Conservation (phyloP, 2,329 filamentous ascomycete species). For the Cladophialophora bantiana region DNA sequence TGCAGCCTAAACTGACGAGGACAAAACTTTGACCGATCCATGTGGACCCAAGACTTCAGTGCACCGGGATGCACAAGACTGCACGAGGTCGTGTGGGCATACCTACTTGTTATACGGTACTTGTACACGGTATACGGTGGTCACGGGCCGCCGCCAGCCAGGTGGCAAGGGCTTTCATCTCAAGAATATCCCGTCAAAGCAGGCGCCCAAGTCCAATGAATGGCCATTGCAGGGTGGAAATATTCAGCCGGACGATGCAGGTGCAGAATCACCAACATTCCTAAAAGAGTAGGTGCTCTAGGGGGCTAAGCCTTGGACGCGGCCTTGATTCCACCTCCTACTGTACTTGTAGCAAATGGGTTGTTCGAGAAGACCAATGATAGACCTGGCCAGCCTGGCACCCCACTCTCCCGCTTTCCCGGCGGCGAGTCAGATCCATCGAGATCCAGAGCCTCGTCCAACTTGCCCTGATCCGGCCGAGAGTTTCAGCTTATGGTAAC, state of each 20-base stretch:
- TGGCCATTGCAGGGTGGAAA: not conserved
- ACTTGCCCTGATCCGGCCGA: conserved; percentile 4
- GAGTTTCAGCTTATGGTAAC: conserved; percentile 20
- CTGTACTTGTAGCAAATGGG: not conserved
- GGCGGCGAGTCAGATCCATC: conserved; percentile 13
- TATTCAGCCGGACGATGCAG: conserved; percentile 3
- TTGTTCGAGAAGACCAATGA: not conserved
- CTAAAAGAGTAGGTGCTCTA: conserved; percentile 18
- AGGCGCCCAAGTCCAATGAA: not conserved
- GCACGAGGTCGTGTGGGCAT: not conserved
- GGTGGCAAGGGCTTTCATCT: not conserved
- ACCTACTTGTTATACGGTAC: no score
- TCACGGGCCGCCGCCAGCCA: not conserved
- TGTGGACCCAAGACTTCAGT: not conserved
- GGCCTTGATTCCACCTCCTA: not conserved
- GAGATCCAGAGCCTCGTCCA: conserved; percentile 18
- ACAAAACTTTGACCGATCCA: not conserved
- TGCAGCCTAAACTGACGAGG: not conserved
- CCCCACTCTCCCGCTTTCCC: conserved; percentile 4
- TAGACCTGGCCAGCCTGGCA: not conserved
- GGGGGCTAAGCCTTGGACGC: not conserved
- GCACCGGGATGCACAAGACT: not conserved
- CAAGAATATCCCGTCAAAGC: not conserved
- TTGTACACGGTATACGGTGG: not conserved
- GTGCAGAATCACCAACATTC: not conserved